phyloP scores from a whole-genome alignment of 2,329 filamentous ascomycete genomes.

The Aspergillus pseudoviridinutans region DNA sequence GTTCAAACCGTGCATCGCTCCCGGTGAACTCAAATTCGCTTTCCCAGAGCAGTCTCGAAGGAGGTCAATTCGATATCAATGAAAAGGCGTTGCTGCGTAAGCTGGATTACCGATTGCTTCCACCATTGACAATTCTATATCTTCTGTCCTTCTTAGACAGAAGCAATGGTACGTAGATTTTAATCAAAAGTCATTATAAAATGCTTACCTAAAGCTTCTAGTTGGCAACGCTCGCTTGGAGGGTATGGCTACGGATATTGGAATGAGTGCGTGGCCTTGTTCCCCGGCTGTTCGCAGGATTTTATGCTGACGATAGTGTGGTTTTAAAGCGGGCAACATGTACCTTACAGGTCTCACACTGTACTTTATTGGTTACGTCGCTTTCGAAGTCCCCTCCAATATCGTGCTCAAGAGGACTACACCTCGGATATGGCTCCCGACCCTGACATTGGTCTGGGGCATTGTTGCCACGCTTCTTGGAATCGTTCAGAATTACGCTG shows the following conservation, averaged over 20 bases:
- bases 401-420: slow-evolving; percentile 38
- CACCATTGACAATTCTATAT: slow-evolving; percentile 43
- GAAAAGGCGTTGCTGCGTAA: slow-evolving; percentile 42
- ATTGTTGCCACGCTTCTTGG: slow-evolving; percentile 49
- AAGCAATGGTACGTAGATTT: slow-evolving; percentile 32
- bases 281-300: neutral
- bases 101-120: slow-evolving; percentile 42
- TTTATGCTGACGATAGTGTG: neutral
- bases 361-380: slow-evolving; percentile 37
- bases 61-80: slow-evolving; percentile 25
- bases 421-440: slow-evolving; percentile 37
- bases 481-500: slow-evolving; percentile 46
- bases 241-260: slow-evolving; percentile 34
- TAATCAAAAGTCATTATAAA: neutral
- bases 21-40: neutral
- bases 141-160: slow-evolving; percentile 43
- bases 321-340: slow-evolving; percentile 30
- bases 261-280: slow-evolving; percentile 30
- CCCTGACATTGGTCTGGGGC: slow-evolving; percentile 46
- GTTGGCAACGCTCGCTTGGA: slow-evolving; percentile 39
- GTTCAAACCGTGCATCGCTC: neutral
- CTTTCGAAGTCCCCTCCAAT: slow-evolving; percentile 42
- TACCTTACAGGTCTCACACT: slow-evolving; percentile 39
- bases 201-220: slow-evolving; percentile 6
- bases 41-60: slow-evolving; percentile 15